phyloP scores from a whole-genome alignment of 1,284 basidiomycete species.

The Trichosporon sp. region DNA sequence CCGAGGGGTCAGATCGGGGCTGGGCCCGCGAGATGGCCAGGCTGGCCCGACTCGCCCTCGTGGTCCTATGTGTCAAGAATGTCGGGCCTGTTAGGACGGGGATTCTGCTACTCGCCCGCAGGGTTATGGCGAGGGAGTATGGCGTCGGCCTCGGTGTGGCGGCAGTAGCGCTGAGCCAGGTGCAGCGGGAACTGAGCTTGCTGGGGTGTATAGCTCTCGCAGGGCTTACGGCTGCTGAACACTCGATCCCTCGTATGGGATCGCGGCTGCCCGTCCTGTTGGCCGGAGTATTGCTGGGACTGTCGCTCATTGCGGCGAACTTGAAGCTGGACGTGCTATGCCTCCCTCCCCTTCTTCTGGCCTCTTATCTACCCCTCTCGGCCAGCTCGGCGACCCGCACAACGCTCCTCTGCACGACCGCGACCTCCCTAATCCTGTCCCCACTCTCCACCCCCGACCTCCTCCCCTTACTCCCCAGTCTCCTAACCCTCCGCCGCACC shows the following conservation, averaged over 20 bases:
- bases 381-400: neutral
- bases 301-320: neutral
- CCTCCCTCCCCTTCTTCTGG: neutral
- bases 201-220: neutral
- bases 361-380: neutral
- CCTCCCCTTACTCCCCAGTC: constrained; percentile 21
- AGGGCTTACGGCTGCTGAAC: neutral
- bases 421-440: neutral
- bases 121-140: neutral
- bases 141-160: neutral
- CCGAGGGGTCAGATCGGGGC: neutral
- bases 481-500: neutral
- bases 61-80: neutral
- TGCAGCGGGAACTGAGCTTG: neutral
- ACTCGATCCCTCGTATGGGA: neutral
- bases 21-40: neutral
- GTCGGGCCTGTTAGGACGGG: neutral
- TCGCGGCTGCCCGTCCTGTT: neutral
- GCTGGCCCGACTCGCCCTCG: neutral
- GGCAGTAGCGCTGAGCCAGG: neutral
- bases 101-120: neutral
- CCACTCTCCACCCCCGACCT: neutral
- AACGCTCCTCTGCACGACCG: neutral
- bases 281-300: neutral
- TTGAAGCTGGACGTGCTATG: neutral